Conservation (phyloP, 257 asterid species). For the Lycium barbarum region DNA sequence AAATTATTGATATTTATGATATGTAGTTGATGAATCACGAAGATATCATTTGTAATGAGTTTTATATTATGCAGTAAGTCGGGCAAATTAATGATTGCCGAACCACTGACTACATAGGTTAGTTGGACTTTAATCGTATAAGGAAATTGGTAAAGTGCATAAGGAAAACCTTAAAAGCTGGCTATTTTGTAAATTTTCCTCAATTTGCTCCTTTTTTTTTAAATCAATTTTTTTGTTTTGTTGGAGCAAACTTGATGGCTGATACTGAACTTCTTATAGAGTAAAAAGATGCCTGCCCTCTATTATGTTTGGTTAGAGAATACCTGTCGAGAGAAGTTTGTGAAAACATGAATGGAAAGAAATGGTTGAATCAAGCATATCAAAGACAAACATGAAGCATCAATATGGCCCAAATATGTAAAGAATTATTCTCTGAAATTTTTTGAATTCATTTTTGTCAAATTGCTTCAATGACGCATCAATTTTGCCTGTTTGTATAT, state of each 20-base stretch:
- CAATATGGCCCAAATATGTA: background rate
- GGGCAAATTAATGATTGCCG: background rate
- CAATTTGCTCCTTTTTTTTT: background rate
- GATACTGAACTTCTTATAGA: background rate
- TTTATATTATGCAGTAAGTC: background rate
- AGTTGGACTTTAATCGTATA: background rate
- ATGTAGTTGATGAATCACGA: background rate
- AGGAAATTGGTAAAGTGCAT: background rate
- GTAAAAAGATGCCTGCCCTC: background rate
- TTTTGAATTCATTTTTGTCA: background rate
- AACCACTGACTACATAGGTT: background rate
- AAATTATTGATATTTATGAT: background rate
- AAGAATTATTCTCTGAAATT: background rate
- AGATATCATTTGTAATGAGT: background rate
- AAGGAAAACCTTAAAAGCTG: background rate
- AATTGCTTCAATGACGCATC: background rate
- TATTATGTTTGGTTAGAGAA: background rate
- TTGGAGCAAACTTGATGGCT: background rate
- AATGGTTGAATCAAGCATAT: background rate
- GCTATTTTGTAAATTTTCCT: background rate
- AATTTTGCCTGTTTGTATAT: constrained; percentile 1
- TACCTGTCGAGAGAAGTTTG: background rate
- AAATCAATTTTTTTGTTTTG: too few species aligned
- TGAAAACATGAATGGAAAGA: constrained; percentile 1
- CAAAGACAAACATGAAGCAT: background rate